Evolutionary conservation across 305 asterid species (phyloP), one percentile per base, ranked within the genome.

Genomic region (Euphrasia arctica): DNA sequence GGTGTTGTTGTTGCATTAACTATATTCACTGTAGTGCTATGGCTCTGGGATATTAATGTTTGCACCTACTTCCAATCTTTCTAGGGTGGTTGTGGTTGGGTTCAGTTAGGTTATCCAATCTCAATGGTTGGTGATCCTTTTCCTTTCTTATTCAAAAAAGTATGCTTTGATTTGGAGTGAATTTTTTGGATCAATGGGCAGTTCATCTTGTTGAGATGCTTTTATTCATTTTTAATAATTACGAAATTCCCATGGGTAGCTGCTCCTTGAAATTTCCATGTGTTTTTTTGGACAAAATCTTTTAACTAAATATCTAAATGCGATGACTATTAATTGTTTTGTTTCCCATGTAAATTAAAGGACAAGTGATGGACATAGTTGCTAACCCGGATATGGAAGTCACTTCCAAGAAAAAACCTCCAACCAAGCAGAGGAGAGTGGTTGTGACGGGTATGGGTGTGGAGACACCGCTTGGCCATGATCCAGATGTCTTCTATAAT

Each of bases 391-490:
- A 67, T 68, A 78, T 61, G 84, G 97, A 84, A 70, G 80, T 55
- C 59, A 59, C 77, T 5, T 13, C 69, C 71, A 81, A 79, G 79
- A 87, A 82, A 80, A 81, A 92, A 70, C 98, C 76, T 62, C 68
- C 78, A 9, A 82, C 83, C 64, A 84, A 79, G 76, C 85, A 84
- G 73, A 84, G 97, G 71, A 84, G 97, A 71, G 98, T 92, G 76
- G 98, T 90, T 63, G 97, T 92, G 79, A 92, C 97, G 12, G 98
- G 98, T 65, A 85, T 92, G 98, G 98, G 98, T 54, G 89, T 92
- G 70, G 90, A 86, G 77, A 92, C 98, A 31, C 85, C 98, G 5
- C 72, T 92, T 64, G 98, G 98, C 72, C 78, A 85, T 72, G 91
- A 87, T 79, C 93, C 93, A 29, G 79, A 92, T 70, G 79, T 74